Conservation (phyloP, 805 yeast genomes). For the Saccharomyces kudriavzevii region DNA sequence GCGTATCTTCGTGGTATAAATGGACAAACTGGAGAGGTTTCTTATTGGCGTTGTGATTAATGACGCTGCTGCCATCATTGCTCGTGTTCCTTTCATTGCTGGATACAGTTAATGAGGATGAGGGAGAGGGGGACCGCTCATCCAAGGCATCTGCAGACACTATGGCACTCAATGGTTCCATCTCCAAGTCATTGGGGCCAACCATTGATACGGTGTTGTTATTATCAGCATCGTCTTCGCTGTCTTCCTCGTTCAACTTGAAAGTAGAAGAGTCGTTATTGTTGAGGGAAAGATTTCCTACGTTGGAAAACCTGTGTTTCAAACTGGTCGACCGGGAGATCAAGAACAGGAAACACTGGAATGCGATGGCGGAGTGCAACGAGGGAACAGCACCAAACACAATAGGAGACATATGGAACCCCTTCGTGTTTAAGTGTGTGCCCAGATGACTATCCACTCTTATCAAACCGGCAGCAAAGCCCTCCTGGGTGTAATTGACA, state of each 20-base stretch:
- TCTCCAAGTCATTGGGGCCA: constrained; percentile 3
- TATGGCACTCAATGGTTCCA: background rate
- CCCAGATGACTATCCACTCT: constrained; percentile 59
- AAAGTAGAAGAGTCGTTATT: background rate
- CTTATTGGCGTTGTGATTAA: background rate
- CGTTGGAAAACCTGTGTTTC: constrained; percentile 15
- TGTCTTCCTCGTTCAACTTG: background rate
- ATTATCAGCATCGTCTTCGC: background rate
- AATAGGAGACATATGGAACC: constrained; percentile 60
- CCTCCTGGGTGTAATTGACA: constrained; percentile 55
- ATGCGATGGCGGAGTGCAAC: constrained; percentile 59
- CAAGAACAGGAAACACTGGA: constrained; percentile 38
- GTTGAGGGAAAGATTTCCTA: background rate
- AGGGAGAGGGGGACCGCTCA: constrained; percentile 1
- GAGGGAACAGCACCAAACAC: constrained; percentile 64
- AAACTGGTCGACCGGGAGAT: constrained; percentile 30
- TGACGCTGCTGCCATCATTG: background rate
- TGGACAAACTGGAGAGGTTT: constrained; percentile 3
- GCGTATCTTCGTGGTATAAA: constrained; percentile 12
- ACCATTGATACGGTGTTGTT: background rate
- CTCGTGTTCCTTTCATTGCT: background rate
- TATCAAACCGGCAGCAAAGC: constrained; percentile 64
- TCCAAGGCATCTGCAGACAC: background rate
- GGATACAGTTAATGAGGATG: constrained; percentile 2
- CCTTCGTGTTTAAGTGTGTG: constrained; percentile 49